Base-by-base conservation (phyloP, 2,329 filamentous ascomycete genomes). In the Sclerotinia sclerotiorum region DNA sequence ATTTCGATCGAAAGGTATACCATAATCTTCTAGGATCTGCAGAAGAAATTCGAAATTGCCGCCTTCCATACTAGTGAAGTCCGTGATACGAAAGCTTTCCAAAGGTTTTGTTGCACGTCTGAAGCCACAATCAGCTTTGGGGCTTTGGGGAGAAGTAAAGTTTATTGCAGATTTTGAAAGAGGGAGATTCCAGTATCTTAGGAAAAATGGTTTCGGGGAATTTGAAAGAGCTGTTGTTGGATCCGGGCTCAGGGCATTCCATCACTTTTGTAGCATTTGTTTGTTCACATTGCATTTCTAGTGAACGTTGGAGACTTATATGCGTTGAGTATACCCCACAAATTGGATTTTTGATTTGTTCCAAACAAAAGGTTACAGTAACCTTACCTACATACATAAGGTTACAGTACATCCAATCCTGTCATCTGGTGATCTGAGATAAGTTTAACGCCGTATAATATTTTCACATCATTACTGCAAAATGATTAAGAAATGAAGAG, bases 1-100 rank as follows among this genome's bases (percentile, higher is more conserved):
- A 60, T 75, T 74, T 4, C 71, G 70, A 71, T 78, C 74, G 61
- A 72, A 75, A 29, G 70, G 69, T 19, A 78, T 69, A 70, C 77
- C 75, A 57, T 73, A 75, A 39, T 76, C 75, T 15, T 72, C 73
- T 27, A 78, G 60, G 4, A 74, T 69, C 39, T 71, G 69, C 13
- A 73, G 27, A 27, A 78, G 70, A 15, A 69, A 65, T n/a, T 76
- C 68, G 27, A 74, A 60, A 29, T 72, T 64, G 60, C 72, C 64
- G 48, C 74, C 67, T 55, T 72, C 68, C 75, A 76, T 77, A 63
- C 32, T 72, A 58, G 32, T 49, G 32, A 63, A 63, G n/a, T 51
- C 24, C 19, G 58, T 51, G n/a, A n/a, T 51, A 39, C 15, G 15
- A 39, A 51, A 24, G 21, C 60, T 62, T 27, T 51, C 27, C 19